Evolutionary conservation across 495 filamentous ascomycete genomes (phyloP), one percentile per base, ranked within the genome.

Genomic region (Aspergillus cristatus): DNA sequence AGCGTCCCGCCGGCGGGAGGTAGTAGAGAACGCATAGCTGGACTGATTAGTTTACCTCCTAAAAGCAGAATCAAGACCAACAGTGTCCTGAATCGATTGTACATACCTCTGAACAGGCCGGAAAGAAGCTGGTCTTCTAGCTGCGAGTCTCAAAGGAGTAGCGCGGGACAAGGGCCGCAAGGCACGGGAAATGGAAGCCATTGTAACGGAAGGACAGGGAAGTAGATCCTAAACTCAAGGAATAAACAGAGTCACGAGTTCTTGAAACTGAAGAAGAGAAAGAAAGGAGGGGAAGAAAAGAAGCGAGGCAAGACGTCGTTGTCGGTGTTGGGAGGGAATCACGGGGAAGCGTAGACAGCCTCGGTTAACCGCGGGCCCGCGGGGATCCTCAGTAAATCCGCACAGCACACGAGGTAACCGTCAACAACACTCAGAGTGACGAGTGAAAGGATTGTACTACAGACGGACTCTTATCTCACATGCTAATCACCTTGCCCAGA

Each of bases 21-120:
- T 87, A 18, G 77, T 76, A n/a, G 84, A 85, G 47, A 93, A 74
- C 14, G 78, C 67, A 68, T 82, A 71, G 46, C 71, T 62, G 47
- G 71, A n/a, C n/a, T n/a, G n/a, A n/a, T n/a, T n/a, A n/a, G n/a
- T 82, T 43, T 14, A 38, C 29, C n/a, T 13, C 28, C 18, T 32
- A 18, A 15, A 10, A 14, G 16, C 14, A 18, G 8, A 7, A n/a
- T 20, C 32, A 22, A 20, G 20, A 16, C 5, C 34, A 18, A 13
- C 2, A 28, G 14, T 24, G 10, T n/a, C n/a, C n/a, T n/a, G n/a
- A n/a, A n/a, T n/a, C n/a, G n/a, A n/a, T n/a, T n/a, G 20, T 24
- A 24, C 43, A 37, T 41, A 63, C 66, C 59, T 69, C 62, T 70
- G 68, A 20, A 65, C 5, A n/a, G 70, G 47, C 18, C 71, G 58